Evolutionary conservation across 2,329 filamentous ascomycete species (phyloP).

Genomic region (Cladorrhinum sp.): DNA sequence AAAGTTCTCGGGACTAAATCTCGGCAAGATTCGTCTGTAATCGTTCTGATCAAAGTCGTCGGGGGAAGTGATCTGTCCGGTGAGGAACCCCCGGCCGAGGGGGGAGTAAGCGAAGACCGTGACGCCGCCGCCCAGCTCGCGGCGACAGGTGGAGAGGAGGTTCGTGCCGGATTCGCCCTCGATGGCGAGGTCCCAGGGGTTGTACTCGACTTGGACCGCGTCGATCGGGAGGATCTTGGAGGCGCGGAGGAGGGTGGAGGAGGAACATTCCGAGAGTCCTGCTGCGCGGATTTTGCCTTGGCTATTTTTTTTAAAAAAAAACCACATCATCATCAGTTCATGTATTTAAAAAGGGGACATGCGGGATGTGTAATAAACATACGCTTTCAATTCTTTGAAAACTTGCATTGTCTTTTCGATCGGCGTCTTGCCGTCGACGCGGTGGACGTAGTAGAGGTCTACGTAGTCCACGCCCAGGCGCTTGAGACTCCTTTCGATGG

Average conservation of each 20-base stretch:
- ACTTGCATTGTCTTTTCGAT: too few relatives aligned
- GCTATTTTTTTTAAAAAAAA: too few relatives aligned
- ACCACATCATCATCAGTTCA: too few relatives aligned
- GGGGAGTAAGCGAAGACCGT: constrained; percentile 57
- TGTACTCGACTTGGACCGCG: constrained; percentile 24
- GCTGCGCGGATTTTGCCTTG: constrained; percentile 25
- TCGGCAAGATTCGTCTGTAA: constrained; percentile 43
- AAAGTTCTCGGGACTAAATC: constrained; percentile 52
- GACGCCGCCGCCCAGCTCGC: constrained; percentile 50
- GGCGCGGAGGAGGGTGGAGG: constrained; percentile 18
- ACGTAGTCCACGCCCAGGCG: constrained; percentile 48
- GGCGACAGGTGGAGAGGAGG: constrained; percentile 30
- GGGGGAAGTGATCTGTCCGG: constrained; percentile 44
- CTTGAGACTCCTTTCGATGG: constrained; percentile 38
- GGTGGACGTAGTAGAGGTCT: constrained; percentile 53
- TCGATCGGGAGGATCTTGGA: constrained; percentile 14
- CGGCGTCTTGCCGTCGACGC: too few relatives aligned
- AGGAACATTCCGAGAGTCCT: constrained; percentile 19
- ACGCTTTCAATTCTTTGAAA: too few relatives aligned
- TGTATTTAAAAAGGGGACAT: too few relatives aligned
- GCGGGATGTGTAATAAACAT: too few relatives aligned
- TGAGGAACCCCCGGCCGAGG: constrained; percentile 57
- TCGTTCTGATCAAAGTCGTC: constrained; percentile 49
- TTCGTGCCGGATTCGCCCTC: constrained; percentile 6
- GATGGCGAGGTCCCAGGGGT: constrained; percentile 21